phyloP scores from a whole-genome alignment of 2,329 filamentous ascomycete genomes.

The Fusarium siculi region DNA sequence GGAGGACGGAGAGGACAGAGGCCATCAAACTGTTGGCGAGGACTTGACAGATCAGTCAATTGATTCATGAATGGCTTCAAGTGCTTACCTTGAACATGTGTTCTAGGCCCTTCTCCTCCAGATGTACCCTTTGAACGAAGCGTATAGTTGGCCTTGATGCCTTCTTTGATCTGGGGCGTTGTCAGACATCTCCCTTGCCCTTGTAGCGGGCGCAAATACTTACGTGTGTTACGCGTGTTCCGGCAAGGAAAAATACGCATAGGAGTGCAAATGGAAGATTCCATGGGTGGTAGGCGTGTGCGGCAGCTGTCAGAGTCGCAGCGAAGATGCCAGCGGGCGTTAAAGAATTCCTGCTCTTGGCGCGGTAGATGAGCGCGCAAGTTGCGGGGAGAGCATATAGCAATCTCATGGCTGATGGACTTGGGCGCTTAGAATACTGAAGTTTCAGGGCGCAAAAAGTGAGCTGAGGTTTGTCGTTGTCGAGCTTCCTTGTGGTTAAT shows the following conservation, averaged over 20 bases:
- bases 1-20: constrained; percentile 69
- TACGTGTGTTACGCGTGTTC: constrained; percentile 86
- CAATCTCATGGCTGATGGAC: constrained; percentile 61
- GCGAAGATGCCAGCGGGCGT: constrained; percentile 79
- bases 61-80: neutral
- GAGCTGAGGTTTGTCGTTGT: neutral
- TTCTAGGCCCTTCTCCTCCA: constrained; percentile 85
- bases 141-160: constrained; percentile 84
- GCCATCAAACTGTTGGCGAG: constrained; percentile 88
- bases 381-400: constrained; percentile 68
- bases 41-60: constrained; percentile 56
- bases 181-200: constrained; percentile 23
- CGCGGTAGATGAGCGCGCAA: constrained; percentile 71
- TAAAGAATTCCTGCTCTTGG: constrained; percentile 78
- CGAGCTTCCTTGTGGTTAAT: constrained; percentile 11
- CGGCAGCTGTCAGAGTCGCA: constrained; percentile 77
- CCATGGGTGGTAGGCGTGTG: constrained; percentile 93
- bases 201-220: constrained; percentile 4
- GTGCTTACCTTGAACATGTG: constrained; percentile 76
- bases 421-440: constrained; percentile 14
- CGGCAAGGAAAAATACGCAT: constrained; percentile 85
- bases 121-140: constrained; percentile 76
- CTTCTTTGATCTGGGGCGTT: constrained; percentile 77
- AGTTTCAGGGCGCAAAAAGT: constrained; percentile 3
- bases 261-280: constrained; percentile 89